A percentile compares a stretch with the other conserved stretches of the same genome.
These are phyloP conservation scores for Graphilbum ipis-grandicollis DNA, from an alignment of 2,329 filamentous ascomycete species.

Conservation along the genomic window DNA sequence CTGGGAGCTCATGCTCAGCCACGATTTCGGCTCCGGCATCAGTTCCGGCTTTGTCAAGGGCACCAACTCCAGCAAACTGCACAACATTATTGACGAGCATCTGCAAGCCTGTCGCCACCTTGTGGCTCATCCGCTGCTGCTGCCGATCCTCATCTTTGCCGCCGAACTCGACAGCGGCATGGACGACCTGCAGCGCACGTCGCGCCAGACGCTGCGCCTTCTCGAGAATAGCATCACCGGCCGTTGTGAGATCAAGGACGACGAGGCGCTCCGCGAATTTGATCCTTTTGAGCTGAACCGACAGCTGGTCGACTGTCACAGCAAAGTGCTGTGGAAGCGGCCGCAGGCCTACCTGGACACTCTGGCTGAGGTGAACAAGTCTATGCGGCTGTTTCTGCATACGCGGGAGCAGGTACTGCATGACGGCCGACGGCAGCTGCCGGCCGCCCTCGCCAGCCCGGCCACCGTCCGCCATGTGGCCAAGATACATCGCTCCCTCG, in stretches of 20 bases:
- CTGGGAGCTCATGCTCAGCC: slow-evolving; percentile 46
- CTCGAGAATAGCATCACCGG: slow-evolving; percentile 45
- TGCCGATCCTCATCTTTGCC: slow-evolving; percentile 39
- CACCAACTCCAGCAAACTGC: slow-evolving; percentile 37
- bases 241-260: slow-evolving; percentile 39
- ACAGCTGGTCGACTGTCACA: slow-evolving; percentile 45
- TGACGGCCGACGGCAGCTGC: slow-evolving; percentile 1
- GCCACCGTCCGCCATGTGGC: slow-evolving; percentile 19
- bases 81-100: slow-evolving; percentile 26
- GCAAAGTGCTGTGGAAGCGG: slow-evolving; percentile 16
- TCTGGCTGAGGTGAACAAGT: slow-evolving; percentile 7
- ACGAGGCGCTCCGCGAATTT: slow-evolving; percentile 34
- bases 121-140: slow-evolving; percentile 38
- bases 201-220: slow-evolving; percentile 41
- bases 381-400: slow-evolving; percentile 8
- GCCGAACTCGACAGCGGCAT: slow-evolving; percentile 37
- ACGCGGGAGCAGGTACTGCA: slow-evolving; percentile 2
- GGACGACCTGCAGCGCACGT: slow-evolving; percentile 45
- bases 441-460: neutral
- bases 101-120: slow-evolving; percentile 30
- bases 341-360: slow-evolving; percentile 35
- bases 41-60: slow-evolving; percentile 46
- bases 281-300: slow-evolving; percentile 43
- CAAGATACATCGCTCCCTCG: slow-evolving; percentile 33
- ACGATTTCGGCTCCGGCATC: slow-evolving; percentile 34